Base-by-base conservation (phyloP, 495 filamentous ascomycete species). In the Aspergillus incahuasiensis region DNA sequence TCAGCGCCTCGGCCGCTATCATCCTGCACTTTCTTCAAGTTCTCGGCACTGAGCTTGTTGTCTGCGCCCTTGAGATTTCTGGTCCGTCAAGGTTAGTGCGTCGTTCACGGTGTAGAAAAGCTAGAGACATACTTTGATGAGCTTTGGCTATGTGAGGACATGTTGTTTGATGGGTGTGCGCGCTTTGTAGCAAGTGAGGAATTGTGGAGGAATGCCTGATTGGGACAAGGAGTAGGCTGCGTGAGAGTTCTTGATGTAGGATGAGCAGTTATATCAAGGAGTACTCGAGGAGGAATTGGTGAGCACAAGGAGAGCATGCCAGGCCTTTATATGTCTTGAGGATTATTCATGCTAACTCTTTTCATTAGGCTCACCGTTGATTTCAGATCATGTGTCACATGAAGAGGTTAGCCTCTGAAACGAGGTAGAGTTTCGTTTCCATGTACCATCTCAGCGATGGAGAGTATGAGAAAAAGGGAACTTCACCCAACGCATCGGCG, bases 11-110 rank as follows among this genome's bases (percentile, higher is more conserved):
- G 56, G 40, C 21, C 68, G 53, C 62, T 63, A 24, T 54, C 58
- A 20, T 64, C 59, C 16, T 68, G 69, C 1, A 74, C 39, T 52
- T 71, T 62, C 41, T 56, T 69, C 52, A 74, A 32, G 22, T 74
- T 73, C 46, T 53, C 63, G 43, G 64, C 63, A 39, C 60, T 73
- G 41, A 72, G 60, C 48, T 61, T 45, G 46, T 21, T 62, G 24
- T 45, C 52, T n/a, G 30, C 19, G 6, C 62, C 62, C 38, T 54
- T 62, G 34, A 59, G 48, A 35, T 57, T 61, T 41, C 69, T 64
- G 43, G 58, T 56, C 15, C 30, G 32, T 22, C 32, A 45, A 30
- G 28, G 30, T 52, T 16, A 57, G 52, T 44, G 20, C 13, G 46
- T 15, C 5, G 13, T 39, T 16, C 9, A 18, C 18, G 30, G 5